Evolutionary conservation across 208 protist species (phyloP).

Genomic region (Leishmania turanica): DNA sequence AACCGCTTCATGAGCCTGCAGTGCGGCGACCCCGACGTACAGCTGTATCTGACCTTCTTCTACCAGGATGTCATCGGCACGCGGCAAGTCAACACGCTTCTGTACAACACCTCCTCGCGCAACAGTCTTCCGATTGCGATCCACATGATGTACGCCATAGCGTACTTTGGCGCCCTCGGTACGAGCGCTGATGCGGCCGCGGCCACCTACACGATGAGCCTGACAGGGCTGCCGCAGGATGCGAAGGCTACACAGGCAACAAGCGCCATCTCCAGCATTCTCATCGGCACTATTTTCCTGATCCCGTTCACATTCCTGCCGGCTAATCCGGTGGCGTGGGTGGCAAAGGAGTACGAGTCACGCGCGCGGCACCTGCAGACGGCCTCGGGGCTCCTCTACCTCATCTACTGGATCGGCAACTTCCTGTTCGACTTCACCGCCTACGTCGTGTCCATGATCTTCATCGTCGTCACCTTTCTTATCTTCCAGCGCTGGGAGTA

Average conservation of each 20-base stretch:
- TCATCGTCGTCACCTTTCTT: constrained; percentile 45
- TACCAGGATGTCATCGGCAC: constrained; percentile 19
- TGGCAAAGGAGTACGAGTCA: constrained; percentile 79
- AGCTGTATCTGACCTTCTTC: constrained; percentile 7
- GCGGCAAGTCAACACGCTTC: constrained; percentile 18
- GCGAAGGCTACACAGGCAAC: constrained; percentile 5
- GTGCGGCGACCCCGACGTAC: constrained; percentile 28
- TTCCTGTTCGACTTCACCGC: constrained; percentile 62
- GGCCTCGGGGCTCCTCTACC: constrained; percentile 63
- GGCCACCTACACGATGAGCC: constrained; percentile 20
- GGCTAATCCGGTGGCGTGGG: constrained; percentile 62
- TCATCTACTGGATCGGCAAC: constrained; percentile 76
- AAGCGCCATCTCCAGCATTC: constrained; percentile 23
- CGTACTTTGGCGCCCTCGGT: constrained; percentile 26
- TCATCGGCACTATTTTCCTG: constrained; percentile 56
- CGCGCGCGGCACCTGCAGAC: constrained; percentile 78
- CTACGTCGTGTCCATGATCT: constrained; percentile 43
- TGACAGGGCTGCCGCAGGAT: constrained; percentile 21
- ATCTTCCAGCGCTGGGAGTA: constrained; percentile 60
- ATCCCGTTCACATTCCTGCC: constrained; percentile 78
- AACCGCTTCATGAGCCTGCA: constrained; percentile 36
- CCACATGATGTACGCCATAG: constrained; percentile 19
- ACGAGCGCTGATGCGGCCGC: constrained; percentile 1
- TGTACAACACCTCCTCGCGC: constrained; percentile 48
- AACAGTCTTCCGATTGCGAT: constrained; percentile 39